phyloP scores from a whole-genome alignment of 78 protist species.

The Dictyostelium purpureum region DNA sequence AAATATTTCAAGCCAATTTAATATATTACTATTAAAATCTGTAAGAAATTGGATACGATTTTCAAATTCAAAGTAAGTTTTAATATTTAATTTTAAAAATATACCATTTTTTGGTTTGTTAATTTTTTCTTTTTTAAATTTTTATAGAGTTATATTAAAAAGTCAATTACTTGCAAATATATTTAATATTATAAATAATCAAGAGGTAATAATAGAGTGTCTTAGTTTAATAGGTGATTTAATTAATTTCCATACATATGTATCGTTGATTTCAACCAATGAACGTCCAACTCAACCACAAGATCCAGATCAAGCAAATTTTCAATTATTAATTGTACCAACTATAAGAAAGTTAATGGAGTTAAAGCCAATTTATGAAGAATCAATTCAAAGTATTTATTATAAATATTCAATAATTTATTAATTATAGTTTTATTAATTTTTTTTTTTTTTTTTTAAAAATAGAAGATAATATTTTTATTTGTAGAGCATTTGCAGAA shows the following conservation, averaged over 20 bases:
- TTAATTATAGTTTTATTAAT: not conserved
- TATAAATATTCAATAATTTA: not conserved
- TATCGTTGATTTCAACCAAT: slow-evolving; percentile 1
- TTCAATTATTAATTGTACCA: slow-evolving; percentile 37
- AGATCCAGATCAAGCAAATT: slow-evolving; percentile 13
- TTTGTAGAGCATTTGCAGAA: slow-evolving; percentile 62
- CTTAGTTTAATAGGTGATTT: slow-evolving; percentile 57
- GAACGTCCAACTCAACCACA: slow-evolving; percentile 14
- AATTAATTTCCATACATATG: slow-evolving; percentile 57
- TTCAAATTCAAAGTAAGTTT: slow-evolving; percentile 52
- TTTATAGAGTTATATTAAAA: not conserved
- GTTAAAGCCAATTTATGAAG: slow-evolving; percentile 26
- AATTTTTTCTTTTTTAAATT: not conserved
- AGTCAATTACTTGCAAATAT: slow-evolving; percentile 4
- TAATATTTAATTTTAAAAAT: not conserved
- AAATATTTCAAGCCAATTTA: not conserved
- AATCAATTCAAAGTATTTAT: slow-evolving; percentile 35
- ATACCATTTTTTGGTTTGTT: not conserved
- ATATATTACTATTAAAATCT: slow-evolving; percentile 32
- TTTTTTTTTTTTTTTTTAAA: not conserved
- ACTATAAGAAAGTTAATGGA: slow-evolving; percentile 33
- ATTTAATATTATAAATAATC: slow-evolving; percentile 16
- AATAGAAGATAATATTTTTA: slow-evolving; percentile 20
- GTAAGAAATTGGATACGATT: slow-evolving; percentile 41
- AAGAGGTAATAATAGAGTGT: not conserved